phyloP scores from a whole-genome alignment of 306 rosid genomes.

The Quillaja saponaria region DNA sequence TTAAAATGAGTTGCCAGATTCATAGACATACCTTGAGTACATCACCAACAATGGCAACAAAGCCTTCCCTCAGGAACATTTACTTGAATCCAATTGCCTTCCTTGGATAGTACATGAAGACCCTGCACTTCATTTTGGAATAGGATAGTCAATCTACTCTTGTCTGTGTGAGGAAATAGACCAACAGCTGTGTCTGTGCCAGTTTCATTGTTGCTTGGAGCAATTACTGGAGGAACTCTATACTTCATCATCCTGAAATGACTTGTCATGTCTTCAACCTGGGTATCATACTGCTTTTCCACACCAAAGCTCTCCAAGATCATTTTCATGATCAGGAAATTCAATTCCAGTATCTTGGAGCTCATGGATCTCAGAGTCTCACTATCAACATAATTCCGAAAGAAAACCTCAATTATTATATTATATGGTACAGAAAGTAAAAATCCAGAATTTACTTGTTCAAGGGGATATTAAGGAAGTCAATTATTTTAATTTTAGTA shows the following conservation, averaged over 20 bases:
- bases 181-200: constrained; percentile 20
- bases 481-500: no score
- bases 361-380: constrained; percentile 37
- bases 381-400: constrained; percentile 18
- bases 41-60: constrained; percentile 47
- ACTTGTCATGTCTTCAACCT: constrained; percentile 27
- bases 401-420: not conserved
- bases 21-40: constrained; percentile 37
- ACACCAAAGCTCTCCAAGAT: constrained; percentile 41
- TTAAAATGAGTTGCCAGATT: not conserved
- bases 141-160: constrained; percentile 34
- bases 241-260: constrained; percentile 43
- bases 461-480: no score
- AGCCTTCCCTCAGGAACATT: constrained; percentile 32
- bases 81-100: constrained; percentile 44
- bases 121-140: constrained; percentile 54
- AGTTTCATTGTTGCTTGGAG: no score
- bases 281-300: constrained; percentile 30
- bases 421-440: not conserved
- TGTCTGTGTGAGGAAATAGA: constrained; percentile 53
- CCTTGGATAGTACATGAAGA: constrained; percentile 44
- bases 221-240: constrained; percentile 25
- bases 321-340: constrained; percentile 37
- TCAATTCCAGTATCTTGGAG: constrained; percentile 32
- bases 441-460: no score